Evolutionary conservation across 148 eudicot species (phyloP), one percentile per base, ranked within the genome.

Genomic region (Rheum nobile): DNA sequence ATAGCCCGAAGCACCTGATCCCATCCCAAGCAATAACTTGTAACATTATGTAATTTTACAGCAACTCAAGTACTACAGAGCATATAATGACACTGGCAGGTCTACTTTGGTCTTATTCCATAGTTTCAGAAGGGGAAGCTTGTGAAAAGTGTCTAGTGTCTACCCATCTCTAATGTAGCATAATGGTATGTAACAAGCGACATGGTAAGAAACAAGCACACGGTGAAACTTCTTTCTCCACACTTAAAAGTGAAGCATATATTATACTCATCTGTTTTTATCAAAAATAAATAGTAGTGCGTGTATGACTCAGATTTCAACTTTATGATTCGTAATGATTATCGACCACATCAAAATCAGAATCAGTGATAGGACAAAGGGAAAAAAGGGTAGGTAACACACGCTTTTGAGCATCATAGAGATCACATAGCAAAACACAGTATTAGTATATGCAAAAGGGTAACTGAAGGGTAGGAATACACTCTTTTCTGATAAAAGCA

Each of bases 1-100:
- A 96, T 90, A 77, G 99, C 97, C 82, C 84, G 90, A 55, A 96
- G 87, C 46, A 92, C 96, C 99, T 96, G 84, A 77, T 73, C 48
- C 37, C 41, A 78, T 21, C 43, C 46, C 70, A 76, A 55, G 41
- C 70, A 65, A 14, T 31, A 31, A n/a, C n/a, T n/a, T n/a, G n/a
- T n/a, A n/a, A 32, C 0, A 14, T 65, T 32, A 32, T 16, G 41
- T 17, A 65, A 65, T 29, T 65, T 65, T 34, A 65, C 69, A 65
- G 32, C 38, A 65, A 65, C 22, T 65, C 65, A 65, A 65, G 38
- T 41, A 65, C 39, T 31, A n/a, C 39, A 65, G 39, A 65, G 4
- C 41, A 31, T 32, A 16, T 65, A 65, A 16, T 31, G 70, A 65
- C 32, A 6, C 39, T 32, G 39, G 70, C 39, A 65, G n/a, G 70